Conservation (phyloP, 306 rosid genomes). For the Clitoria ternatea region DNA sequence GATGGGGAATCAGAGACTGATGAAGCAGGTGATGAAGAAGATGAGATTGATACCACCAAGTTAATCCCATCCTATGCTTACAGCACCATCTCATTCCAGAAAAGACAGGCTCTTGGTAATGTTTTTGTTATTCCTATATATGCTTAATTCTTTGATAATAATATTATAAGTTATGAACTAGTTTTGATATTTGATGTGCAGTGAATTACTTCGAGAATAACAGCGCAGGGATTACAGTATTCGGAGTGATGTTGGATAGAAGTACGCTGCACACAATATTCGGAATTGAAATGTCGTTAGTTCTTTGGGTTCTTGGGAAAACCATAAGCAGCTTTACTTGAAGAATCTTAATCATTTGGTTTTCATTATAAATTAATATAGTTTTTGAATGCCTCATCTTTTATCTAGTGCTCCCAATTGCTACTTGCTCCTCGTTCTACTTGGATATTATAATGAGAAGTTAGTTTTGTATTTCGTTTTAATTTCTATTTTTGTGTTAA, state of each 20-base stretch:
- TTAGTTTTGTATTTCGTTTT: background rate
- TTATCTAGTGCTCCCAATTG: background rate
- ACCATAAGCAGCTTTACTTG: slow-evolving; percentile 60
- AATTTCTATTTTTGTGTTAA: background rate
- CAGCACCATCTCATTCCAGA: slow-evolving; percentile 80
- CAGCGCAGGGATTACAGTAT: slow-evolving; percentile 77
- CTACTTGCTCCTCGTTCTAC: background rate
- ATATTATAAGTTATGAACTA: too few species aligned
- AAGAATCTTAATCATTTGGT: slow-evolving; percentile 8
- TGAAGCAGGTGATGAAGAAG: slow-evolving; percentile 64
- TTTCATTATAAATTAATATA: background rate
- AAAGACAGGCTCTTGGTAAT: slow-evolving; percentile 92
- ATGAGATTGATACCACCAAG: slow-evolving; percentile 59
- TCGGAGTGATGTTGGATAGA: slow-evolving; percentile 77
- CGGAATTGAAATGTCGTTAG: slow-evolving; percentile 67
- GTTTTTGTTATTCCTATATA: background rate
- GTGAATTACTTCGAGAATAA: slow-evolving; percentile 87
- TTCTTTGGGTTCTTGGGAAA: slow-evolving; percentile 89
- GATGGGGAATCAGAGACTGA: slow-evolving; percentile 46
- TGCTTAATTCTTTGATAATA: too few species aligned
- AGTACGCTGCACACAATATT: slow-evolving; percentile 74
- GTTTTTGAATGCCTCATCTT: background rate
- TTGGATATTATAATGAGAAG: slow-evolving; percentile 11
- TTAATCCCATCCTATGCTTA: slow-evolving; percentile 70
- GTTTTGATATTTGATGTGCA: too few species aligned